Evolutionary conservation across 176 grass and related monocot genomes (phyloP).

Genomic region (Triticum monococcum): DNA sequence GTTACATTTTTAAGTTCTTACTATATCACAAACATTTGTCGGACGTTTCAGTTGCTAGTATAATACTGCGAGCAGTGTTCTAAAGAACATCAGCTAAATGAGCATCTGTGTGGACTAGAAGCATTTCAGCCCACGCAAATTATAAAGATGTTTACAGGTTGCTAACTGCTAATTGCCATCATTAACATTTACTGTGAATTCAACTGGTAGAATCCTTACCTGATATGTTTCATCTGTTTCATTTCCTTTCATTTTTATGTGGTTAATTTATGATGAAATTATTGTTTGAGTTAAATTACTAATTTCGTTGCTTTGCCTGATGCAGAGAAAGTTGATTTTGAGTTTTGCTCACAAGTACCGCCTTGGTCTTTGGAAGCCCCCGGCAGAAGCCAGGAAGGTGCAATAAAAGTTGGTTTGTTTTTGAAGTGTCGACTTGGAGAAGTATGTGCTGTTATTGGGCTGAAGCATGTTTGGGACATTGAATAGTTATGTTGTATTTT

Average conservation of each 20-base stretch:
- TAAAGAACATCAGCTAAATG: neutral
- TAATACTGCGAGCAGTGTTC: neutral
- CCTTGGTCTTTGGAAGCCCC: conserved; percentile 83
- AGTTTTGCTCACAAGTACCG: conserved; percentile 82
- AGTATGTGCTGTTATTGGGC: neutral
- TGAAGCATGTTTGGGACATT: neutral
- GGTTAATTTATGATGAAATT: neutral
- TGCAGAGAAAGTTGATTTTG: conserved; percentile 87
- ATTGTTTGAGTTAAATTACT: neutral
- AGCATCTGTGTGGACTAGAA: neutral
- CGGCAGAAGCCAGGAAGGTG: conserved; percentile 40
- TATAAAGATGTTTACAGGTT: neutral
- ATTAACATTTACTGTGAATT: neutral
- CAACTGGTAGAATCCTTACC: too few relatives aligned
- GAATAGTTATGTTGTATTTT: conserved; percentile 16
- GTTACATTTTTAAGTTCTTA: too few relatives aligned
- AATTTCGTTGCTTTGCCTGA: neutral
- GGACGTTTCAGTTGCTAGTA: neutral
- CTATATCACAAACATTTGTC: too few relatives aligned
- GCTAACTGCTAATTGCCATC: neutral
- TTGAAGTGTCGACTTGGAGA: neutral
- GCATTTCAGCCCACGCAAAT: neutral
- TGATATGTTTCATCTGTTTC: neutral
- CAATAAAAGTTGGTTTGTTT: conserved; percentile 38
- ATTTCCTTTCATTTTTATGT: neutral